phyloP scores from a whole-genome alignment of 805 yeast genomes.

The Candida pseudoglaebosa region DNA sequence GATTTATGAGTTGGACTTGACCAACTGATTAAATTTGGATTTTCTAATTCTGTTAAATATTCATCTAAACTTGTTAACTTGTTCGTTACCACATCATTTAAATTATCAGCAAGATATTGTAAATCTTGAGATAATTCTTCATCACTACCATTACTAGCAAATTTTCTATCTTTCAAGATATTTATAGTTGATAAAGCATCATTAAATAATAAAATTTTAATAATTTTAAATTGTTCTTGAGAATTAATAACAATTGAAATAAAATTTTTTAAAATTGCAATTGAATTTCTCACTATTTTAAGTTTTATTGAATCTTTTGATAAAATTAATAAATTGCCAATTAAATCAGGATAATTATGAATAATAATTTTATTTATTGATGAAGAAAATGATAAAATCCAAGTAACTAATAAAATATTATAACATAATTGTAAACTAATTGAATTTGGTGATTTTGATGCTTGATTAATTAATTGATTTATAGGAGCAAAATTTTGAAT shows the following conservation, averaged over 20 bases:
- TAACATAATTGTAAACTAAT: slow-evolving; percentile 78
- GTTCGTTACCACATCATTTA: slow-evolving; percentile 64
- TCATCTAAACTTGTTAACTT: slow-evolving; percentile 90
- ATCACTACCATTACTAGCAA: slow-evolving; percentile 66
- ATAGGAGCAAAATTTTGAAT: slow-evolving; percentile 31
- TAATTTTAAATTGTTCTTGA: slow-evolving; percentile 40
- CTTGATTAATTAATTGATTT: slow-evolving; percentile 23
- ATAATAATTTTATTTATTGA: slow-evolving; percentile 45
- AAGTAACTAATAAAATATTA: slow-evolving; percentile 67
- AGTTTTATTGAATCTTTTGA: slow-evolving; percentile 86
- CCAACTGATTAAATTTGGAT: slow-evolving; percentile 72
- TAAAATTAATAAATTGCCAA: slow-evolving; percentile 49
- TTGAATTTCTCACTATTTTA: slow-evolving; percentile 81
- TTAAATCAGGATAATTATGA: slow-evolving; percentile 50
- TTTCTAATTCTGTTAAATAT: slow-evolving; percentile 77
- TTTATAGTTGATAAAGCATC: slow-evolving; percentile 68
- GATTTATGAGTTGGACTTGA: slow-evolving; percentile 86
- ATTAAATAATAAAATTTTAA: slow-evolving; percentile 69
- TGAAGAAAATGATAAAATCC: slow-evolving; percentile 81
- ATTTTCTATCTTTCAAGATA: slow-evolving; percentile 78
- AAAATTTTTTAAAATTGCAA: slow-evolving; percentile 67
- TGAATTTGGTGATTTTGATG: slow-evolving; percentile 34
- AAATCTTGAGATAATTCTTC: slow-evolving; percentile 82
- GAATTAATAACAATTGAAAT: slow-evolving; percentile 31
- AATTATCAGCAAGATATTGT: slow-evolving; percentile 48